Base-by-base conservation (phyloP, 192 early-diverging fungal genomes). In the Linnemannia zychae region DNA sequence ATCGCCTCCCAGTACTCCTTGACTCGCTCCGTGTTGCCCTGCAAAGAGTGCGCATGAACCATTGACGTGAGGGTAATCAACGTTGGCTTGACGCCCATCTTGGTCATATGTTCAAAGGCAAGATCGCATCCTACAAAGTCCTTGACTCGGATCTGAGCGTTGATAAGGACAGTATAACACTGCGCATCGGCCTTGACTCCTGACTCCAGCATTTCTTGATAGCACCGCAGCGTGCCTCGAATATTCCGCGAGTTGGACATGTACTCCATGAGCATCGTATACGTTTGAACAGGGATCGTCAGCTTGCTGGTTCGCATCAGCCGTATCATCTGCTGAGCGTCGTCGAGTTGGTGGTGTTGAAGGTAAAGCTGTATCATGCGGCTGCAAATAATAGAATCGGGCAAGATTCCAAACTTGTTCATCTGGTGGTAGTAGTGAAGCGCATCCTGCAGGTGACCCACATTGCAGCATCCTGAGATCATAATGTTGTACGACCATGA, bases 201-300 rank as follows among this genome's bases (percentile, higher is more conserved):
- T 7, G 70, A 20, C n/a, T 79, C 83, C 36, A 85, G 28, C 83
- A 85, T 85, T 24, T 85, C 57, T n/a, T 79, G 83, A 38, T 85
- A 85, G 44, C 60, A 79, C 57, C 74, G 73, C 9, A 85, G 70
- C 12, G 83, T 74, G 13, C 69, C 74, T 17, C 74, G 73, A 31
- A 48, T 22, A 36, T 85, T 70, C 31, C 67, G 72, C 24, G 31
- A 44, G 33, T 44, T 67, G 33, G 83, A 85, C 37, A 79, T 12
- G 66, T 85, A 79, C 33, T 79, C 63, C 34, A 85, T 85, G 63
- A 85, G 13, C 77, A 85, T 85, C 3, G 83, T 85, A 28, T 72
- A 85, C n/a, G 83, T 85, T n/a, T 85, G 83, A 1, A 85, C 74
- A 15, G 83, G 76, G 38, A 85, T 53, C 9, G 16, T 28, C 74